A percentile compares a stretch with the other conserved stretches of the same genome.
These are phyloP conservation scores for Dentiscutata heterogama DNA, from an alignment of 371 early-diverging fungal species.

Conservation along the genomic window DNA sequence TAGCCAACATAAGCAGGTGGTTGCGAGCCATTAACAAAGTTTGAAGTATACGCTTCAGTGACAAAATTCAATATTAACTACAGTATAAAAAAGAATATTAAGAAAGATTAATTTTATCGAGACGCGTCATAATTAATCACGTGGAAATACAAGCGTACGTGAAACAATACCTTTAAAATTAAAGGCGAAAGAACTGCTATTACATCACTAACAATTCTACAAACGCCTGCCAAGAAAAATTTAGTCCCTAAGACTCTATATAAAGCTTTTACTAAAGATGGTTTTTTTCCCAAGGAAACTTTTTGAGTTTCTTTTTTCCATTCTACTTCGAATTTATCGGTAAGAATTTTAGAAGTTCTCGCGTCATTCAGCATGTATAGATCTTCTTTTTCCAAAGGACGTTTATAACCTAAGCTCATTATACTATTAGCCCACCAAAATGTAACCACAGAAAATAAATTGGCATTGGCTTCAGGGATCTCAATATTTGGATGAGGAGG, in stretches of 20 bases:
- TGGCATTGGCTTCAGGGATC: constrained; percentile 52
- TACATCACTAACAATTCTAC: constrained; percentile 46
- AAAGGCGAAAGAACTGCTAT: constrained; percentile 27
- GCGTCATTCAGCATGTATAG: constrained; percentile 53
- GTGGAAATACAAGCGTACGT: constrained; percentile 15
- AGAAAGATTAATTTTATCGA: not conserved
- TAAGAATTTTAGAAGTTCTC: constrained; percentile 49
- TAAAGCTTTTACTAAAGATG: constrained; percentile 49
- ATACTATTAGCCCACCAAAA: constrained; percentile 55
- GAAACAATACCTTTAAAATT: constrained; percentile 46
- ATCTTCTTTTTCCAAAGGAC: constrained; percentile 59
- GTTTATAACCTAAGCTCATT: constrained; percentile 54
- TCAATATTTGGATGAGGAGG: constrained; percentile 6
- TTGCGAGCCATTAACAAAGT: not conserved
- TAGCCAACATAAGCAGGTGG: constrained; percentile 45
- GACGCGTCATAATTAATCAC: constrained; percentile 35
- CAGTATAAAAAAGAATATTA: not conserved
- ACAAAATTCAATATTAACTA: constrained; percentile 1
- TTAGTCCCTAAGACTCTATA: constrained; percentile 47
- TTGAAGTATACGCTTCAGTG: not conserved
- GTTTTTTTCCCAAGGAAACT: constrained; percentile 21
- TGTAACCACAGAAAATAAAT: constrained; percentile 50
- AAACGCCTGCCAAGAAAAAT: constrained; percentile 31
- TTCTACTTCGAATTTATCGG: constrained; percentile 47
- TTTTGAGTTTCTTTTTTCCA: constrained; percentile 50